phyloP scores from a whole-genome alignment of 495 filamentous ascomycete genomes.

The Aspergillus asperescens region DNA sequence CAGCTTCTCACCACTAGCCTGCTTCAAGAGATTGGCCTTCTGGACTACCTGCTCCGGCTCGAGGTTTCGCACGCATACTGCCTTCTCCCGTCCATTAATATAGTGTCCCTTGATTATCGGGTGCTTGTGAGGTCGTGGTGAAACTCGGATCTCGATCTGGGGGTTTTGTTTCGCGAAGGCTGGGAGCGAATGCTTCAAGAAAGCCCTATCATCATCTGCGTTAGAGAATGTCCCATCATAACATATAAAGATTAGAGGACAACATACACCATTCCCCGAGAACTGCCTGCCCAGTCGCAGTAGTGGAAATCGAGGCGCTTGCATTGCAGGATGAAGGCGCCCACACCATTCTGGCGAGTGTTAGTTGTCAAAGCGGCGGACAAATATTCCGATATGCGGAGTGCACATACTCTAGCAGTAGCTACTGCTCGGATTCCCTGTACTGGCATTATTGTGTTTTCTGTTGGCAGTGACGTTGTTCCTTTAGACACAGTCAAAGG shows the following conservation, averaged over 20 bases:
- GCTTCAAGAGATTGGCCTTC: constrained; percentile 73
- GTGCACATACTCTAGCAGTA: constrained; percentile 33
- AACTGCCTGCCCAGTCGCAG: constrained; percentile 91
- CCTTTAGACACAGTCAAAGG: background rate
- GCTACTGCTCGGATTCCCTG: constrained; percentile 48
- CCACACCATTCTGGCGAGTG: constrained; percentile 75
- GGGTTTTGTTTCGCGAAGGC: constrained; percentile 75
- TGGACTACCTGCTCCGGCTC: constrained; percentile 71
- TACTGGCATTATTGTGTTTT: constrained; percentile 58
- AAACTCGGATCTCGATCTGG: constrained; percentile 85
- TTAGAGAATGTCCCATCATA: background rate
- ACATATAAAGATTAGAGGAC: background rate
- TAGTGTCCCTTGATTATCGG: constrained; percentile 83
- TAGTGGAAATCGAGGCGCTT: constrained; percentile 93
- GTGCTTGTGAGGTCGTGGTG: constrained; percentile 80
- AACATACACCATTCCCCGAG: constrained; percentile 86
- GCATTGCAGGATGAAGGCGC: constrained; percentile 96
- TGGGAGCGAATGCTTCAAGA: constrained; percentile 70
- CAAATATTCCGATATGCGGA: background rate
- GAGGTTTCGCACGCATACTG: constrained; percentile 83
- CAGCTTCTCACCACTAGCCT: constrained; percentile 82
- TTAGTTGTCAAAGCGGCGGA: constrained; percentile 2
- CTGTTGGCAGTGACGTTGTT: constrained; percentile 7
- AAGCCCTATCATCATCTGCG: constrained; percentile 49
- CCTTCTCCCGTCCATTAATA: constrained; percentile 82